Percentiles rank a stretch among this genome's conserved stretches.
These are phyloP conservation scores for Anthostomella pinea DNA, from an alignment of 2,329 filamentous ascomycete species.

Conservation along the genomic window DNA sequence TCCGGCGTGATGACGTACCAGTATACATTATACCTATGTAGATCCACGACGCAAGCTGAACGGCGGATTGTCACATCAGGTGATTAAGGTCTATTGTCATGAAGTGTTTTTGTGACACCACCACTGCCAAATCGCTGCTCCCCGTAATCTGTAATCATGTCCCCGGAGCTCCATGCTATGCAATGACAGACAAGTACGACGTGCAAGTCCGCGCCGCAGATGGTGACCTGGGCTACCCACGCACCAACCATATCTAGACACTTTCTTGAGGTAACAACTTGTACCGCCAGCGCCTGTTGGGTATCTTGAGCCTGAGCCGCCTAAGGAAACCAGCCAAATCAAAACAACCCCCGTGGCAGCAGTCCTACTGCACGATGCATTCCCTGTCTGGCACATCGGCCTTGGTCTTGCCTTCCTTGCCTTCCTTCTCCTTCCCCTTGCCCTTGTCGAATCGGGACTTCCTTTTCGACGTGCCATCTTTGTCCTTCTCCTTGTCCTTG, in stretches of 20 bases:
- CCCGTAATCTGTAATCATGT: background rate
- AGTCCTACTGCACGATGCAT: constrained; percentile 28
- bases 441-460: constrained; percentile 7
- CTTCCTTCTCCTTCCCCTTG: constrained; percentile 21
- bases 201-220: too few relatives aligned
- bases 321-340: background rate
- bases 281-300: constrained; percentile 4
- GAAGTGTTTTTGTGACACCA: too few relatives aligned
- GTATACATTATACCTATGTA: too few relatives aligned
- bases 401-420: constrained; percentile 22
- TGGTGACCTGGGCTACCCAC: too few relatives aligned
- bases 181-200: background rate
- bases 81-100: too few relatives aligned
- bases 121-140: background rate
- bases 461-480: constrained; percentile 18
- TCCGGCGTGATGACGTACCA: too few relatives aligned
- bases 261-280: background rate
- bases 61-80: too few relatives aligned
- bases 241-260: too few relatives aligned
- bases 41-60: too few relatives aligned
- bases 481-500: constrained; percentile 10
- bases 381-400: constrained; percentile 30
- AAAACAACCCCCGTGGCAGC: constrained; percentile 4
- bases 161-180: constrained; percentile 1
- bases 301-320: constrained; percentile 9